Conservation (phyloP, 2,329 filamentous ascomycete genomes). For the Fusarium sp. region DNA sequence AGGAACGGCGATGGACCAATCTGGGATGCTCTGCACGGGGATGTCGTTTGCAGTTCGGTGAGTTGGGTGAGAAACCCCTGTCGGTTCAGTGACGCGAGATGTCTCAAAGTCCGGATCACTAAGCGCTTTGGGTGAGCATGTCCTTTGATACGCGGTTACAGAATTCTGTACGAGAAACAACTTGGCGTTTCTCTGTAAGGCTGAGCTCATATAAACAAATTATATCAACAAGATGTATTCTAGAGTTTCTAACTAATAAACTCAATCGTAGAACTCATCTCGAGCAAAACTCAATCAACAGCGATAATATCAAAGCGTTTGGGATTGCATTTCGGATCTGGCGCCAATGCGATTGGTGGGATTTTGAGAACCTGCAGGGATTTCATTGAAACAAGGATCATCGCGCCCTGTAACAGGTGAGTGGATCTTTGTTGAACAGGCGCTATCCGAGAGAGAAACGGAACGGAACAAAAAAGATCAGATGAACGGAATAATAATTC, state of each 20-base stretch:
- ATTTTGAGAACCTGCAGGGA: constrained; percentile 35
- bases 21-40: neutral
- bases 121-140: constrained; percentile 29
- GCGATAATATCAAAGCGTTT: neutral
- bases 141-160: neutral
- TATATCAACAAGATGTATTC: too few relatives aligned
- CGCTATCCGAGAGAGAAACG: neutral
- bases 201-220: neutral
- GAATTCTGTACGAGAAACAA: constrained; percentile 11
- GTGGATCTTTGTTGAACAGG: constrained; percentile 30
- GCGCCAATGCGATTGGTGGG: constrained; percentile 38
- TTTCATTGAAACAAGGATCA: constrained; percentile 7
- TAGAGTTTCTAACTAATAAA: neutral
- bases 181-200: neutral
- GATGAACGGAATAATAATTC: constrained; percentile 19
- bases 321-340: neutral
- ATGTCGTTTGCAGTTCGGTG: constrained; percentile 21
- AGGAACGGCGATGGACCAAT: constrained; percentile 6
- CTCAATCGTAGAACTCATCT: constrained; percentile 7
- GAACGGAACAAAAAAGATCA: constrained; percentile 29
- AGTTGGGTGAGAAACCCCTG: constrained; percentile 23
- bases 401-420: constrained; percentile 44
- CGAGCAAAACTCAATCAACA: constrained; percentile 9
- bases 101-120: constrained; percentile 42
- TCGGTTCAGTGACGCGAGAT: constrained; percentile 29